Base-by-base conservation (phyloP, 345 rosid genomes). In the Atalantia buxifolia region DNA sequence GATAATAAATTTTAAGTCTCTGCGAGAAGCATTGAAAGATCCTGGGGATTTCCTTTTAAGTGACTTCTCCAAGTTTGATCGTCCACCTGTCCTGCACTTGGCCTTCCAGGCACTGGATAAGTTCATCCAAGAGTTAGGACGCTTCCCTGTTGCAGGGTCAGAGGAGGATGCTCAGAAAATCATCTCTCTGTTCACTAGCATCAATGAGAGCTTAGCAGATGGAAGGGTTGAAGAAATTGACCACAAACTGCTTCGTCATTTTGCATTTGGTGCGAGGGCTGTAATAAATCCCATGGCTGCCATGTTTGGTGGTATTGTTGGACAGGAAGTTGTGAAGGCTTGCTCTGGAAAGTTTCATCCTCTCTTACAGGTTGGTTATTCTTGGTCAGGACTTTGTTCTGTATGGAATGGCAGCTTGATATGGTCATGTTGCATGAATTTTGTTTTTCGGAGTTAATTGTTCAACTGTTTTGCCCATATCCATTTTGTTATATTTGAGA, bases 321-420 rank as follows among this genome's bases (percentile, higher is more conserved):
- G 97, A 63, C 97, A 92, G 76, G 98, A 94, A 76, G 94, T 91
- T 82, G 93, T 92, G 74, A 94, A 94, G 81, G 98, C 98, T 53
- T 94, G 98, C 87, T 89, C 98, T 72, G 98, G 98, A 72, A 94
- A 94, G 79, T 94, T 92, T 77, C 98, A 94, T 86, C 98, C 98
- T 61, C 88, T 94, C 73, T 91, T 85, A 73, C 98, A 94, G 95
- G 98, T 91, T 60, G 75, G 30, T 65, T 33, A 36, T 65, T 25
- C 14, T 19, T 74, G 7, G 55, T 67, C 6, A 36, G 36, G 73
- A 38, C 59, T 66, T 72, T 33, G 33, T 59, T 68, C 74, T 72
- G 10, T 28, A 50, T 74, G 60, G 53, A 31, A 56, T 66, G 21
- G 50, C 36, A 31, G 33, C 35, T 76, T 67, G 18, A 27, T 56